phyloP scores from a whole-genome alignment of 164 flowering plant species.

The Vitis amurensis region DNA sequence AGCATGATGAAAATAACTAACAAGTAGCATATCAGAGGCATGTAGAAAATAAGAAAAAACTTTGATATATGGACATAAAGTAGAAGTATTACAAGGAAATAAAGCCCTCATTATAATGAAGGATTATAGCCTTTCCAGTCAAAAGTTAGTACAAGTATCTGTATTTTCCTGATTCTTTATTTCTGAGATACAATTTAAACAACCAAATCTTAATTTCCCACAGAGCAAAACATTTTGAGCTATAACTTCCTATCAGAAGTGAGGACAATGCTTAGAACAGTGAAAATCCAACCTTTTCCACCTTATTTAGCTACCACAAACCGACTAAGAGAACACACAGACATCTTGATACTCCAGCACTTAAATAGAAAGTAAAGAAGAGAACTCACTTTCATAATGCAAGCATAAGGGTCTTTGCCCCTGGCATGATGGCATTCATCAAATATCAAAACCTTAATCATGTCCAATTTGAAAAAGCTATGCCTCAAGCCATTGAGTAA shows the following conservation, averaged over 20 bases:
- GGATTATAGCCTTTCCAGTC: no score
- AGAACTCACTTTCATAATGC: conserved; percentile 67
- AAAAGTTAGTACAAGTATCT: no score
- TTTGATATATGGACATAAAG: no score
- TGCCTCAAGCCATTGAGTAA: conserved; percentile 66
- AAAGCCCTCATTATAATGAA: no score
- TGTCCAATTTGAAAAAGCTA: conserved; percentile 51
- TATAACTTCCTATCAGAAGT: background rate
- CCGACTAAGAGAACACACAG: no score
- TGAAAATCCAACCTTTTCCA: background rate
- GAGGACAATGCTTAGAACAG: background rate
- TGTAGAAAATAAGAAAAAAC: no score
- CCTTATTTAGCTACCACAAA: background rate
- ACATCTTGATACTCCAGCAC: no score
- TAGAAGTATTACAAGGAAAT: no score
- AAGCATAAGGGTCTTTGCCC: conserved; percentile 74
- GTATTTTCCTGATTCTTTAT: no score
- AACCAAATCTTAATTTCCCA: background rate
- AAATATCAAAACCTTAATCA: conserved; percentile 68
- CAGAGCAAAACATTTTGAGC: background rate
- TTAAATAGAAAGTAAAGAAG: background rate
- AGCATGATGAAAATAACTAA: no score
- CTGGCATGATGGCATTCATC: conserved; percentile 95
- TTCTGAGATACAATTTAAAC: no score
- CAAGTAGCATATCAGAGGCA: no score